Conservation (phyloP, 1,284 basidiomycete genomes). For the Pseudozyma sp. region DNA sequence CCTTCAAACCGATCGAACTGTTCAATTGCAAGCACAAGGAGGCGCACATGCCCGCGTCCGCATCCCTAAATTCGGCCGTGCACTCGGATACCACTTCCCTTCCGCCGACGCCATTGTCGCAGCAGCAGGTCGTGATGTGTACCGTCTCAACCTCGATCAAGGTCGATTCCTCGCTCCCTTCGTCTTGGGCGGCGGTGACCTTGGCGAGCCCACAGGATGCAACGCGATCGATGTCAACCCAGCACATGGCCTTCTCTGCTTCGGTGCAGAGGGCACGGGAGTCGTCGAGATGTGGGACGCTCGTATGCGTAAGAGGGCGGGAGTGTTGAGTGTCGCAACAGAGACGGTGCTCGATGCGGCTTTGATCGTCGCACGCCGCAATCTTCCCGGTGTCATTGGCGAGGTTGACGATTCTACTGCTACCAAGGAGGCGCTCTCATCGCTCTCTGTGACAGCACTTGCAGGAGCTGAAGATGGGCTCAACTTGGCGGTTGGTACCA, state of each 20-base stretch:
- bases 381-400: conserved; percentile 61
- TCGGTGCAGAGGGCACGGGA: conserved; percentile 83
- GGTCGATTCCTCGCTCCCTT: conserved; percentile 78
- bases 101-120: conserved; percentile 83
- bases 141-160: conserved; percentile 93
- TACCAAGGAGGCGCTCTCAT: conserved; percentile 58
- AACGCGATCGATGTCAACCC: conserved; percentile 94
- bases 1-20: conserved; percentile 92
- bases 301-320: conserved; percentile 81
- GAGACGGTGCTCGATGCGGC: conserved; percentile 69
- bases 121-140: conserved; percentile 85
- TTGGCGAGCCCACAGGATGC: conserved; percentile 77
- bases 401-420: conserved; percentile 60
- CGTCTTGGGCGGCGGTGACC: conserved; percentile 64
- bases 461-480: conserved; percentile 82
- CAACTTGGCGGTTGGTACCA: conserved; percentile 92
- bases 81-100: conserved; percentile 88
- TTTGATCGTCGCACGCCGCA: conserved; percentile 68
- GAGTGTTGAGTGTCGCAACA: conserved; percentile 80
- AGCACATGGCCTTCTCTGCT: conserved; percentile 88
- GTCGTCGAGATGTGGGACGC: conserved; percentile 97
- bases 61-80: conserved; percentile 92
- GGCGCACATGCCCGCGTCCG: conserved; percentile 92
- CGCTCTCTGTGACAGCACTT: conserved; percentile 84
- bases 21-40: conserved; percentile 93